Conservation (phyloP, 2,329 filamentous ascomycete genomes). For the Neurospora crassa region DNA sequence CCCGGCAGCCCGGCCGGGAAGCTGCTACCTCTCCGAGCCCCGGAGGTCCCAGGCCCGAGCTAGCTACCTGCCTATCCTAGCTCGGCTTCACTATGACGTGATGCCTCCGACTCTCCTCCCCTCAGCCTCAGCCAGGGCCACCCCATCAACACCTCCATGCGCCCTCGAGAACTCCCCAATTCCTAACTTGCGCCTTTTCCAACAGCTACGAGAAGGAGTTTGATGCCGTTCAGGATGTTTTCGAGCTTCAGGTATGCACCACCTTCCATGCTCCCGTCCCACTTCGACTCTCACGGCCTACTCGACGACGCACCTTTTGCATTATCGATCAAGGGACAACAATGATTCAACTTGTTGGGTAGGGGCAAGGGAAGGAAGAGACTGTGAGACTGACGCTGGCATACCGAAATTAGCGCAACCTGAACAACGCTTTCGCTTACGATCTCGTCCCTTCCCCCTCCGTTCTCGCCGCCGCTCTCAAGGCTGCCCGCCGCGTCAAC, state of each 20-base stretch:
- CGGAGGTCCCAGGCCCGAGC: not conserved
- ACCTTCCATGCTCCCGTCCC: not conserved
- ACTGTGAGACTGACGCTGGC: not conserved
- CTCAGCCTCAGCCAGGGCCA: constrained; percentile 12
- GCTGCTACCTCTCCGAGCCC: not conserved
- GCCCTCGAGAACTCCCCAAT: constrained; percentile 19
- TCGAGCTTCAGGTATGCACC: constrained; percentile 86
- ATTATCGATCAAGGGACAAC: not conserved
- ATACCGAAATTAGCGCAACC: constrained; percentile 54
- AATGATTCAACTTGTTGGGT: not conserved
- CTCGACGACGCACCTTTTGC: constrained; percentile 8
- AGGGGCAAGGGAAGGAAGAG: constrained; percentile 4
- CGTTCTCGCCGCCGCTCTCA: constrained; percentile 84
- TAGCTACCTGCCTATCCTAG: constrained; percentile 1
- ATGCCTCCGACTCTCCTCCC: constrained; percentile 3
- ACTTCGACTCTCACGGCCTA: constrained; percentile 9
- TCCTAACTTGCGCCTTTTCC: constrained; percentile 27
- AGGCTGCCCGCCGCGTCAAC: constrained; percentile 91
- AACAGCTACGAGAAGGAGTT: constrained; percentile 98
- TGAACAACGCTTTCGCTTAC: constrained; percentile 99
- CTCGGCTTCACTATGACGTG: constrained; percentile 10
- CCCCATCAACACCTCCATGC: constrained; percentile 2
- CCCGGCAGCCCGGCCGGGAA: not conserved
- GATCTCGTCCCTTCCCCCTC: constrained; percentile 93
- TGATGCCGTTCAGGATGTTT: constrained; percentile 93